Percentiles rank a stretch among this genome's conserved stretches.
Evolutionary conservation across 2,329 filamentous ascomycete species (phyloP).

Genomic region (Colletotrichum somersetense): DNA sequence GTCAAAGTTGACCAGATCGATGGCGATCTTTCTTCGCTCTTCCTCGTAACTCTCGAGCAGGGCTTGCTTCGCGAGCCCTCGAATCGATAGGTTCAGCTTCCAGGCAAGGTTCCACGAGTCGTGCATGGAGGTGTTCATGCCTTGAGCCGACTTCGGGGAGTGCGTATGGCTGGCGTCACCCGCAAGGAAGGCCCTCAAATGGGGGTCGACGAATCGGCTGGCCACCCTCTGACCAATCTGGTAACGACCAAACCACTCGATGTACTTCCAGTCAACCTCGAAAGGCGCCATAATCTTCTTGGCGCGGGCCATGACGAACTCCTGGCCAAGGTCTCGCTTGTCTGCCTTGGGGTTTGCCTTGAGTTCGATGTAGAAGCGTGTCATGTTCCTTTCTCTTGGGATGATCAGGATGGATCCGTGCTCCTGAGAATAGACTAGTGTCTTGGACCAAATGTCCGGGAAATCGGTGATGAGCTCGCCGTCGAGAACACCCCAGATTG

Average conservation of each 20-base stretch:
- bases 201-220: conserved; percentile 73
- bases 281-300: conserved; percentile 71
- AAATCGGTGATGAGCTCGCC: conserved; percentile 79
- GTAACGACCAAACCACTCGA: conserved; percentile 81
- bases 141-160: conserved; percentile 78
- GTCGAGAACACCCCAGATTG: conserved; percentile 79
- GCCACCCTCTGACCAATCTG: conserved; percentile 79
- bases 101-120: conserved; percentile 73
- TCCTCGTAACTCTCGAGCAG: conserved; percentile 72
- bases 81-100: conserved; percentile 65
- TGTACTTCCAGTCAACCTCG: conserved; percentile 67
- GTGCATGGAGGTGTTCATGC: conserved; percentile 72
- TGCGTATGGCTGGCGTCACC: conserved; percentile 81
- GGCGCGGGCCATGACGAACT: conserved; percentile 78
- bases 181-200: conserved; percentile 74
- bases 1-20: conserved; percentile 71
- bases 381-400: conserved; percentile 79
- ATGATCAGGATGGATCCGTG: conserved; percentile 80
- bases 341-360: conserved; percentile 60
- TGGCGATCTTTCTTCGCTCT: conserved; percentile 72
- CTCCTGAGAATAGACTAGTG: conserved; percentile 74
- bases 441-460: conserved; percentile 81
- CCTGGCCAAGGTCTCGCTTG: conserved; percentile 63
- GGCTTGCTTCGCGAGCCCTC: conserved; percentile 65
- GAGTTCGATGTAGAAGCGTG: conserved; percentile 71